Evolutionary conservation across 1,284 basidiomycete genomes (phyloP).

Genomic region (Apiotrichum sp.): DNA sequence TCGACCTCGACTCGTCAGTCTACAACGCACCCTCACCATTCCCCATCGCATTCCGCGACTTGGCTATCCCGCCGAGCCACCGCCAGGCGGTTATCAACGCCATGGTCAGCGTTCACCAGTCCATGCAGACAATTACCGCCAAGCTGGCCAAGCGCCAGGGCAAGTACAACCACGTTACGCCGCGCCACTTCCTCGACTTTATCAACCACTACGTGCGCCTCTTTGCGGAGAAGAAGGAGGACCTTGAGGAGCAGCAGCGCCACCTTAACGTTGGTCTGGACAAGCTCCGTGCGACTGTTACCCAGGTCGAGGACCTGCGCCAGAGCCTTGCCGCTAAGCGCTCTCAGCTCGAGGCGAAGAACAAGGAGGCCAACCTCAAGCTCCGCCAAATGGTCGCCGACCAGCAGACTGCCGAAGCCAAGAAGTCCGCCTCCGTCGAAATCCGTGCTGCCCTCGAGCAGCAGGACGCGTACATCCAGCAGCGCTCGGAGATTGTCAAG

Average conservation of each 20-base stretch:
- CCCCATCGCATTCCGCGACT: slow-evolving; percentile 78
- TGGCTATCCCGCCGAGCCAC: slow-evolving; percentile 63
- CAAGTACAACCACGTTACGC: slow-evolving; percentile 93
- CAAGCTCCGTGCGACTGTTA: slow-evolving; percentile 91
- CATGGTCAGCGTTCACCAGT: slow-evolving; percentile 86
- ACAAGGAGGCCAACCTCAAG: slow-evolving; percentile 93
- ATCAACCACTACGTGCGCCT: slow-evolving; percentile 97
- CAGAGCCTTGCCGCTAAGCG: slow-evolving; percentile 93
- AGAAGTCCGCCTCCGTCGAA: slow-evolving; percentile 92
- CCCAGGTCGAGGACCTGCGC: slow-evolving; percentile 90
- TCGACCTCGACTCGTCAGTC: slow-evolving; percentile 78
- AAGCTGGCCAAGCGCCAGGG: slow-evolving; percentile 86
- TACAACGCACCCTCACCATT: slow-evolving; percentile 73
- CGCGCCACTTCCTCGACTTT: slow-evolving; percentile 96
- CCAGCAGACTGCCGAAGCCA: slow-evolving; percentile 96
- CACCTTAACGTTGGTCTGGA: slow-evolving; percentile 98
- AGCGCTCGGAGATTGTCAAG: slow-evolving; percentile 83
- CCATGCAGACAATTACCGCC: slow-evolving; percentile 81
- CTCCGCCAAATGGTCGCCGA: slow-evolving; percentile 96
- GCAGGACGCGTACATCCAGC: slow-evolving; percentile 83
- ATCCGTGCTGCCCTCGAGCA: slow-evolving; percentile 89
- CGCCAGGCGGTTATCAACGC: slow-evolving; percentile 87
- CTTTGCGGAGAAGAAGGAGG: slow-evolving; percentile 95
- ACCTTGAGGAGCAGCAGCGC: slow-evolving; percentile 96
- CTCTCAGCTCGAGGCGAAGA: slow-evolving; percentile 85